Conservation (phyloP, 352 stramenopile genomes). For the Hyaloperonospora brassicae region DNA sequence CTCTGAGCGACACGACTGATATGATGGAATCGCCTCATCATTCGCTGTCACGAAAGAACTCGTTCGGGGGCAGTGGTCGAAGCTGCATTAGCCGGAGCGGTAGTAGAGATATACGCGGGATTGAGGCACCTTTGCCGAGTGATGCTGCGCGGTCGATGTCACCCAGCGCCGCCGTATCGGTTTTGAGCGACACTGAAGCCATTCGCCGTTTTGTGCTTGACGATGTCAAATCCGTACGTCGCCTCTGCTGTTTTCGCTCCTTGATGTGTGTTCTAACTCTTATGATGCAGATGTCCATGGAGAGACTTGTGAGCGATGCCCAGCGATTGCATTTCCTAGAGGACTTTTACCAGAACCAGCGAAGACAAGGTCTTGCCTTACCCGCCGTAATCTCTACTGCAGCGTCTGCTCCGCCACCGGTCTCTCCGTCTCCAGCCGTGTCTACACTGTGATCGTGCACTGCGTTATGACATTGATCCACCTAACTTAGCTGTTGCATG, state of each 20-base stretch:
- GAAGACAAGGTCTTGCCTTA: conserved; percentile 4
- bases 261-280: conserved; percentile 3
- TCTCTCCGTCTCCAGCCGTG: conserved; percentile 20
- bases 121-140: conserved; percentile 13
- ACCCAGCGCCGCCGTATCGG: conserved; percentile 21
- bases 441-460: conserved; percentile 26
- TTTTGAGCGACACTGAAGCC: conserved; percentile 54
- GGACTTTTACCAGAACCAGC: conserved; percentile 38
- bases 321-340: conserved; percentile 71
- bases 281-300: conserved; percentile 4
- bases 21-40: conserved; percentile 24
- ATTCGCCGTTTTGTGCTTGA: conserved; percentile 55
- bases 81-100: conserved; percentile 17
- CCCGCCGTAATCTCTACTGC: conserved; percentile 16
- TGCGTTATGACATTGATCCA: conserved; percentile 28
- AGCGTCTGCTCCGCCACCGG: conserved; percentile 13
- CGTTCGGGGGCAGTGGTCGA: conserved; percentile 16
- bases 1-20: conserved; percentile 15
- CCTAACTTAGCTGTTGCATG: conserved; percentile 23
- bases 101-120: conserved; percentile 21
- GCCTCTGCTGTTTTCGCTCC: not conserved
- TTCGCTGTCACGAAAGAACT: conserved; percentile 28
- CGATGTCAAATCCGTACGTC: conserved; percentile 58
- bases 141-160: conserved; percentile 3
- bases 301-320: conserved; percentile 29